A percentile compares a stretch with the other conserved stretches of the same genome.
Evolutionary conservation across 2,329 filamentous ascomycete genomes (phyloP).

Genomic region (Aciculosporium take): DNA sequence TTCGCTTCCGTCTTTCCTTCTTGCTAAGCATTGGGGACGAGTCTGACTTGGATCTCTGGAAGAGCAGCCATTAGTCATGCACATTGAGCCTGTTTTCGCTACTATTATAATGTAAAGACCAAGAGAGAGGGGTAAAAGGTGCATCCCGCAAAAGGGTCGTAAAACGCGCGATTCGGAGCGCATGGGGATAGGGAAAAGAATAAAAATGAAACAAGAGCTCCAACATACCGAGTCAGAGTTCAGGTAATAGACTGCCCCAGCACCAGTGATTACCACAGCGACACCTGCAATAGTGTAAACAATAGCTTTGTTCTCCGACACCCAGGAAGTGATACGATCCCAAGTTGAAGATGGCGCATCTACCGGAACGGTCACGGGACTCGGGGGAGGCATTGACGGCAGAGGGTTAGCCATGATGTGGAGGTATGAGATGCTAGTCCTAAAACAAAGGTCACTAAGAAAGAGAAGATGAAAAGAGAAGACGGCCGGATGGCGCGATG

Average conservation of each 20-base stretch:
- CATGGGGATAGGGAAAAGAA: constrained; percentile 1
- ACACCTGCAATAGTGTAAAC: constrained; percentile 95
- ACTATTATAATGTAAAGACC: background rate
- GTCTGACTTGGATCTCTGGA: constrained; percentile 30
- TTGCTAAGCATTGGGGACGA: constrained; percentile 63
- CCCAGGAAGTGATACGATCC: constrained; percentile 85
- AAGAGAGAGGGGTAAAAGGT: background rate
- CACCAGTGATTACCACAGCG: constrained; percentile 78
- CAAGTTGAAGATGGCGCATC: constrained; percentile 57
- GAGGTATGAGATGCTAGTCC: constrained; percentile 10
- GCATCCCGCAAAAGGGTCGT: background rate
- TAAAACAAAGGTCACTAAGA: constrained; percentile 11
- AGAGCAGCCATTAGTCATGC: background rate
- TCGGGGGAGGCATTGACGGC: constrained; percentile 33
- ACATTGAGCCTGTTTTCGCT: background rate
- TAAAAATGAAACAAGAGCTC: background rate
- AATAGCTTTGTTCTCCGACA: constrained; percentile 84
- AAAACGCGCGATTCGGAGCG: background rate
- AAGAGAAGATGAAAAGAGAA: constrained; percentile 13
- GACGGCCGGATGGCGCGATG: constrained; percentile 11
- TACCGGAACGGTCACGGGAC: constrained; percentile 32
- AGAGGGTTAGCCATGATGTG: constrained; percentile 30
- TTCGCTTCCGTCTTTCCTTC: constrained; percentile 79
- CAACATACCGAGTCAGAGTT: constrained; percentile 40
- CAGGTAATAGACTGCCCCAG: constrained; percentile 87